A percentile compares a stretch with the other conserved stretches of the same genome.
phyloP scores from a whole-genome alignment of 176 grass and related monocot genomes.

The Bromus sterilis region DNA sequence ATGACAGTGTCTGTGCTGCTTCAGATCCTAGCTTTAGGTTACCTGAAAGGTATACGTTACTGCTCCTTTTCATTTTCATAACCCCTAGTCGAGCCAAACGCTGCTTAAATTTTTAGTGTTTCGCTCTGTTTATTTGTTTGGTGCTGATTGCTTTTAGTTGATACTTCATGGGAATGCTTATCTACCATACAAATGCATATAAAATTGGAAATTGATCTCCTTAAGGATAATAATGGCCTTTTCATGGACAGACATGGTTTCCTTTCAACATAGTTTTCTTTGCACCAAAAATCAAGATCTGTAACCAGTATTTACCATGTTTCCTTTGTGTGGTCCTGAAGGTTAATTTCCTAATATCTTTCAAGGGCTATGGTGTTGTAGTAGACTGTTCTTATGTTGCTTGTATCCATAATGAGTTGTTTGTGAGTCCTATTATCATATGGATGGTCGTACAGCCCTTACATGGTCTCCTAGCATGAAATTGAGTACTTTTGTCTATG shows the following conservation, averaged over 20 bases:
- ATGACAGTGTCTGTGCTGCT: slow-evolving; percentile 45
- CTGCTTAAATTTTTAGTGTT: not conserved
- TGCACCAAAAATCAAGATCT: not conserved
- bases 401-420: not conserved
- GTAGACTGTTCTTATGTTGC: not conserved
- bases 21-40: slow-evolving; percentile 75
- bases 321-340: not conserved
- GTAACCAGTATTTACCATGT: not conserved
- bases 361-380: not conserved
- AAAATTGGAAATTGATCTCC: not conserved
- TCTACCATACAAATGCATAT: not conserved
- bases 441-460: no score
- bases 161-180: not conserved
- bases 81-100: not conserved
- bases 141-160: not conserved
- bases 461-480: no score
- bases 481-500: no score
- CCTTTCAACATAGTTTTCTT: not conserved
- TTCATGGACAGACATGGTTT: not conserved
- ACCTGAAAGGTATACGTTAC: slow-evolving; percentile 54
- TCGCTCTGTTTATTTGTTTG: not conserved
- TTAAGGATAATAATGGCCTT: not conserved
- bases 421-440: no score
- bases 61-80: not conserved
- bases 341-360: not conserved